phyloP scores from a whole-genome alignment of 768 basidiomycete genomes.

The Leccinellum luteum region DNA sequence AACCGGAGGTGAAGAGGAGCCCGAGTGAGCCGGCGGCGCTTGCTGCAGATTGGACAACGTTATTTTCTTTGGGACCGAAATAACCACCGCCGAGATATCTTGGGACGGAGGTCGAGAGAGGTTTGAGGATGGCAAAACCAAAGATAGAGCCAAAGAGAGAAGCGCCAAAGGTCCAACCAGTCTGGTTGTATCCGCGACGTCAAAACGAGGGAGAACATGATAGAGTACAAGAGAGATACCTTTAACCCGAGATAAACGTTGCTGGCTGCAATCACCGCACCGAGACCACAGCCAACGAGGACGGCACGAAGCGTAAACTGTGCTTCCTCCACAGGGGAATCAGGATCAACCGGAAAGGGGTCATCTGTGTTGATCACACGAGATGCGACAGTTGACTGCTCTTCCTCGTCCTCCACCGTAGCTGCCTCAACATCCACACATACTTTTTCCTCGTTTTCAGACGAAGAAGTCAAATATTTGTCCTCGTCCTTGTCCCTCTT shows the following conservation, averaged over 20 bases:
- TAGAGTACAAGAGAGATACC: slow-evolving; percentile 10
- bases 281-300: slow-evolving; percentile 48
- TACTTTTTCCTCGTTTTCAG: not conserved
- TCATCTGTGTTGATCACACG: slow-evolving; percentile 24
- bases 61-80: slow-evolving; percentile 65
- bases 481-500: not conserved
- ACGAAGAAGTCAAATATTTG: not conserved
- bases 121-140: slow-evolving; percentile 55
- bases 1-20: slow-evolving; percentile 55
- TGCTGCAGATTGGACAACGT: slow-evolving; percentile 16
- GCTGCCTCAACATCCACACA: slow-evolving; percentile 1
- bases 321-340: slow-evolving; percentile 39
- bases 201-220: not conserved
- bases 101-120: slow-evolving; percentile 48
- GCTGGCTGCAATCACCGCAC: slow-evolving; percentile 56
- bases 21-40: slow-evolving; percentile 56
- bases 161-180: slow-evolving; percentile 64
- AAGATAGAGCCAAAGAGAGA: slow-evolving; percentile 48
- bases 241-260: slow-evolving; percentile 70
- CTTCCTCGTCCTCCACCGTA: not conserved
- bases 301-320: slow-evolving; percentile 54
- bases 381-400: not conserved
- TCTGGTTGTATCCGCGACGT: slow-evolving; percentile 24
- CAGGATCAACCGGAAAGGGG: slow-evolving; percentile 55
- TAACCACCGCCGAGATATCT: slow-evolving; percentile 47